Evolutionary conservation across 768 basidiomycete species (phyloP).

Genomic region (Rhodotorula diobovata): DNA sequence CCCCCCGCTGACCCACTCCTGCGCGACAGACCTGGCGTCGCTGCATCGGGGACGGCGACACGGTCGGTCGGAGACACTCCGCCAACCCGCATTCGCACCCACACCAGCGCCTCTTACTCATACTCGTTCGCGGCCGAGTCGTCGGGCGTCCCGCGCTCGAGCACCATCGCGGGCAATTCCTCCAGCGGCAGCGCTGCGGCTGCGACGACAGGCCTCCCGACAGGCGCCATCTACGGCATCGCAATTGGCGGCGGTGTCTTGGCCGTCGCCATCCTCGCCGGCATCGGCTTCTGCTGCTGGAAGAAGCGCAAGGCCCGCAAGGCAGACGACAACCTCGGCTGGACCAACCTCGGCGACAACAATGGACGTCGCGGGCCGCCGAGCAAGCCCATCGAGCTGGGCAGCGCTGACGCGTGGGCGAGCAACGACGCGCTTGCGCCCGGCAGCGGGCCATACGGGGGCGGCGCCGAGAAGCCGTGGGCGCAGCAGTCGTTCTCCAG

Average conservation of each 20-base stretch:
- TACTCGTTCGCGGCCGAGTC: slow-evolving; percentile 14
- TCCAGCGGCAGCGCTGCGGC: neutral
- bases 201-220: neutral
- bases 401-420: neutral
- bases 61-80: neutral
- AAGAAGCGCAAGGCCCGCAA: slow-evolving; percentile 26
- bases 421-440: slow-evolving; percentile 5
- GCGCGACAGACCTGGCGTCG: slow-evolving; percentile 4
- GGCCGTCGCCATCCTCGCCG: slow-evolving; percentile 5
- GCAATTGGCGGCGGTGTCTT: slow-evolving; percentile 8
- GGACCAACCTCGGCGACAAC: slow-evolving; percentile 17
- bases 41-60: neutral
- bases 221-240: slow-evolving; percentile 22
- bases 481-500: neutral
- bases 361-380: neutral
- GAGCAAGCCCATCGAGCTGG: neutral
- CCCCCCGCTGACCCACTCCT: neutral
- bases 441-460: neutral
- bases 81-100: neutral
- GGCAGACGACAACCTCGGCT: slow-evolving; percentile 19
- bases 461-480: neutral
- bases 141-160: neutral
- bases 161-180: neutral
- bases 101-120: neutral
- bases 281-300: slow-evolving; percentile 30